phyloP scores from a whole-genome alignment of 2,329 filamentous ascomycete species.

The Alternaria brassicae region DNA sequence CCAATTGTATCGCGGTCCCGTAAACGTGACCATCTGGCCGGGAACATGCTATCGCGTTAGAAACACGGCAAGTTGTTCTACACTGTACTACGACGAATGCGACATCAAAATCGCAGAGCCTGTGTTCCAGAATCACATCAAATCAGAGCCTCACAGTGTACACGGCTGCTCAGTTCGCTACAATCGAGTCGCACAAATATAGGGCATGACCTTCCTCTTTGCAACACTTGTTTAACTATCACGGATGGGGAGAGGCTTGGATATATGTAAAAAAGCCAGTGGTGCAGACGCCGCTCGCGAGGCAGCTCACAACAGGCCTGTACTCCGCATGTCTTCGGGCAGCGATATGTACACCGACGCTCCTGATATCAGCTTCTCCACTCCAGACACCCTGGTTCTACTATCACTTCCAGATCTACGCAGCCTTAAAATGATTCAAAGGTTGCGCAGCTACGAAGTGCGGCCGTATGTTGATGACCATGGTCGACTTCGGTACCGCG shows the following conservation, averaged over 20 bases:
- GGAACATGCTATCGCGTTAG: background rate
- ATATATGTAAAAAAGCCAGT: background rate
- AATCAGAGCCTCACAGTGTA: background rate
- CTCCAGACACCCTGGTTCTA: accelerated
- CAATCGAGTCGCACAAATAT: background rate
- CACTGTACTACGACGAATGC: background rate
- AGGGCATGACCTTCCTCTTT: background rate
- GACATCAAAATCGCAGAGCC: background rate
- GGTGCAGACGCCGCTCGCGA: background rate
- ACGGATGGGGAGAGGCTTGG: background rate
- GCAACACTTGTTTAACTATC: background rate
- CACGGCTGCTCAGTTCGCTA: background rate
- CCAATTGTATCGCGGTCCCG: background rate
- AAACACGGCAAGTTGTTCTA: background rate
- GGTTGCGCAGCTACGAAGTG: no score
- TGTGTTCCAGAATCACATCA: no score
- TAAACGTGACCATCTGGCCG: background rate
- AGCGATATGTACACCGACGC: no score
- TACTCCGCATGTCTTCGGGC: background rate
- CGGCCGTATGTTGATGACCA: no score
- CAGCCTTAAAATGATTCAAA: no score
- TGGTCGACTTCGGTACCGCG: no score
- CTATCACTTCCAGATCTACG: no score
- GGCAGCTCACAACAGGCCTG: no score
- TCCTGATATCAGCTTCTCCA: no score